Evolutionary conservation across 2,329 filamentous ascomycete species (phyloP), one percentile per base, ranked within the genome.

Genomic region (Cryphonectria parasitica): DNA sequence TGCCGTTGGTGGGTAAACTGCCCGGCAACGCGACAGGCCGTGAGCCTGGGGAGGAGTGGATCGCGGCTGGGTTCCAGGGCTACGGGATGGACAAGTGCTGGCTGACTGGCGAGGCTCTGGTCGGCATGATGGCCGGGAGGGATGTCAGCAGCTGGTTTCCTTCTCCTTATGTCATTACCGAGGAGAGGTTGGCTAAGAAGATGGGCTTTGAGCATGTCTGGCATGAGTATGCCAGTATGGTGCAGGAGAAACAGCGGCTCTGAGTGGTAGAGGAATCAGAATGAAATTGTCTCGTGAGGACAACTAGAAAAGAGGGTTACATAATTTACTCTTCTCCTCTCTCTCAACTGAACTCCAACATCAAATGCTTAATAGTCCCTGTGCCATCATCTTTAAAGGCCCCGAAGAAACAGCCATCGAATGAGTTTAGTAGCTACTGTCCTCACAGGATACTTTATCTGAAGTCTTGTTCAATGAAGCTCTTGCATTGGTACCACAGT

Each of bases 51-150:
- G 75, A 74, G 11, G 77, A 79, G 66, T 79, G 76, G 77, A 75
- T 78, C n/a, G 75, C 76, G 4, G 77, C 76, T 0, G 77, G 76
- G 1, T 79, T 74, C 72, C 76, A 77, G 71, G 77, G 77, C 0
- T 75, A 77, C 65, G 77, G 78, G 2, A 78, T 78, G 78, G 73
- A 72, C n/a, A 76, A 77, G 66, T 75, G 73, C 67, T 78, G 75
- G 77, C 54, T 76, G 52, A 70, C 69, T 19, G 77, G 77, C 1
- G 74, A 77, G 67, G 77, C 75, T 7, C 63, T 78, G 45, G 76
- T 64, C 5, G 62, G 41, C n/a, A 64, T 64, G 62, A 64, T 64
- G 62, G 62, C 62, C 0, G 62, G 62, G 25, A n/a, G 41, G 17
- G 62, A 64, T 52, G 62, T 64, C 25, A 64, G 62, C 62, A 13